phyloP scores from a whole-genome alignment of 805 yeast species.

The Dipodascus geniculatus region DNA sequence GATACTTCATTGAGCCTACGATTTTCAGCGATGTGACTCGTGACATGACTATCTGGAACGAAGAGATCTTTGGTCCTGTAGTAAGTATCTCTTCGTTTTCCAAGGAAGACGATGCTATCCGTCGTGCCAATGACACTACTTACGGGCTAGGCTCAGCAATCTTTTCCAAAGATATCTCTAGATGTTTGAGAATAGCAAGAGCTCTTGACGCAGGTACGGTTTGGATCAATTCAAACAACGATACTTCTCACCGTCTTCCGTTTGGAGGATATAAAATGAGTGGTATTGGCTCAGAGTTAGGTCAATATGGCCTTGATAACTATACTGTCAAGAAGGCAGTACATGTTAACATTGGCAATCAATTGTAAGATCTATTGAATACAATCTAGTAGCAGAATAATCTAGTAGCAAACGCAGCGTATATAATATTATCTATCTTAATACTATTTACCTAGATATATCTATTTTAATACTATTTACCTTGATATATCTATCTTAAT shows the following conservation, averaged over 20 bases:
- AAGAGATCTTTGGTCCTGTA: slow-evolving; percentile 28
- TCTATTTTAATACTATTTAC: too few species aligned
- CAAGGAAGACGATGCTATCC: slow-evolving; percentile 68
- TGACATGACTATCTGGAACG: neutral
- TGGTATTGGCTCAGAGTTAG: slow-evolving; percentile 89
- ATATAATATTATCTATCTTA: too few species aligned
- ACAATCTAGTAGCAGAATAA: too few species aligned
- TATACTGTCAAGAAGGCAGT: slow-evolving; percentile 85
- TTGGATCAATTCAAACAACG: slow-evolving; percentile 53
- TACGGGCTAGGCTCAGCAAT: slow-evolving; percentile 85
- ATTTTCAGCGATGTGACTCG: slow-evolving; percentile 60
- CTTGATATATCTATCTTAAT: too few species aligned
- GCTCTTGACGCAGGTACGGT: slow-evolving; percentile 53
- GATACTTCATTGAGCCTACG: slow-evolving; percentile 43
- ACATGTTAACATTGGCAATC: slow-evolving; percentile 22
- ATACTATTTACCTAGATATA: too few species aligned
- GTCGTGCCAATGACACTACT: slow-evolving; percentile 61
- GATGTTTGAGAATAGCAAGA: slow-evolving; percentile 51
- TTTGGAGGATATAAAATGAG: slow-evolving; percentile 66
- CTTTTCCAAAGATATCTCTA: slow-evolving; percentile 59
- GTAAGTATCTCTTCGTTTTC: slow-evolving; percentile 72
- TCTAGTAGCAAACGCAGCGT: too few species aligned
- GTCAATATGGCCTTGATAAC: slow-evolving; percentile 72
- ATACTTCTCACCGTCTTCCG: slow-evolving; percentile 51
- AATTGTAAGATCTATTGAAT: slow-evolving; percentile 8